phyloP scores from a whole-genome alignment of 805 yeast species.

The Saccharomycopsis vini region DNA sequence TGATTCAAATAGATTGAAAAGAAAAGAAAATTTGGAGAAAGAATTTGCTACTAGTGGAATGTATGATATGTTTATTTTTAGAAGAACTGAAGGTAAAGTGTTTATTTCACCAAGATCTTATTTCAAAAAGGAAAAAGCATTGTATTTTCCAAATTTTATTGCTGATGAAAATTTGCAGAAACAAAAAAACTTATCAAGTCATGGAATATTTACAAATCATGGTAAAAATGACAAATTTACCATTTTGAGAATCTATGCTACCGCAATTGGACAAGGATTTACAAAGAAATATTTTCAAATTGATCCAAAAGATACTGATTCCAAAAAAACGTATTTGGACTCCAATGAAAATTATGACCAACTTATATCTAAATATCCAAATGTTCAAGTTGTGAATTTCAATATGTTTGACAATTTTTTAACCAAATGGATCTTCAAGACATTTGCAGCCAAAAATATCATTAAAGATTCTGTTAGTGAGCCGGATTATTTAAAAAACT shows the following conservation, averaged over 20 bases:
- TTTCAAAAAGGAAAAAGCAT: slow-evolving; percentile 62
- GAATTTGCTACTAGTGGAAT: slow-evolving; percentile 64
- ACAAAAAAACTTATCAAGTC: slow-evolving; percentile 19
- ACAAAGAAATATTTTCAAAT: slow-evolving; percentile 45
- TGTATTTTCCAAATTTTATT: slow-evolving; percentile 73
- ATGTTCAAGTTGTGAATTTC: slow-evolving; percentile 66
- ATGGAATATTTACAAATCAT: slow-evolving; percentile 20
- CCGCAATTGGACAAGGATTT: slow-evolving; percentile 63
- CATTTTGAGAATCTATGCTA: slow-evolving; percentile 57
- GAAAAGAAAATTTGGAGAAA: slow-evolving; percentile 46
- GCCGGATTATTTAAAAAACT: slow-evolving; percentile 30
- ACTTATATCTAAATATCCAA: slow-evolving; percentile 36
- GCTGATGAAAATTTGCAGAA: slow-evolving; percentile 27
- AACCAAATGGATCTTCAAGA: slow-evolving; percentile 55
- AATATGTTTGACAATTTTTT: slow-evolving; percentile 65
- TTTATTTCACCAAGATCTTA: slow-evolving; percentile 75
- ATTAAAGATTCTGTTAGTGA: slow-evolving; percentile 39
- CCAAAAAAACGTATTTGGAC: slow-evolving; percentile 33
- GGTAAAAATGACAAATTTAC: slow-evolving; percentile 39
- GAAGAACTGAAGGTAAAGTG: slow-evolving; percentile 75
- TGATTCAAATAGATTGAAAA: slow-evolving; percentile 32
- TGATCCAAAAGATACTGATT: slow-evolving; percentile 18
- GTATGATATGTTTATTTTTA: slow-evolving; percentile 52
- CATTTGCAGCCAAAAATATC: slow-evolving; percentile 34
- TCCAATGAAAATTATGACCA: slow-evolving; percentile 31